These are phyloP conservation scores for Cryptosporidium canis DNA, from an alignment of 169 alveolate genomes.

Conservation along the genomic window DNA sequence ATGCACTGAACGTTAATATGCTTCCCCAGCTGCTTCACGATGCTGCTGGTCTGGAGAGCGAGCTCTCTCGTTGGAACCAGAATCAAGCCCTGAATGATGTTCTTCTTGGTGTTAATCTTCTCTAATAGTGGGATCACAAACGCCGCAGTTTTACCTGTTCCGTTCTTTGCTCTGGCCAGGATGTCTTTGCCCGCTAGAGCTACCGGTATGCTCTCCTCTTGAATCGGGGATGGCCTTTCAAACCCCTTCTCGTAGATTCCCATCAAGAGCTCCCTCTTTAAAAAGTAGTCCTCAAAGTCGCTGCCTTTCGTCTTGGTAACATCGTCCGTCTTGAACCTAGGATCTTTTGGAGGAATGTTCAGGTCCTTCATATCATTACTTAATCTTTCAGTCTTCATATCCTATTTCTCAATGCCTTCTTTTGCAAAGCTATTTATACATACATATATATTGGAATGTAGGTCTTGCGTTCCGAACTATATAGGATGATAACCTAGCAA, in stretches of 20 bases:
- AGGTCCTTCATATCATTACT: slow-evolving; percentile 43
- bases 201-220: slow-evolving; percentile 97
- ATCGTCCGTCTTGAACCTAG: slow-evolving; percentile 85
- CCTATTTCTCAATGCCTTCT: neutral
- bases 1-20: slow-evolving; percentile 96
- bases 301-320: slow-evolving; percentile 98
- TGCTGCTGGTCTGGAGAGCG: slow-evolving; percentile 95
- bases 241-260: slow-evolving; percentile 98
- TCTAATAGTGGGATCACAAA: slow-evolving; percentile 97
- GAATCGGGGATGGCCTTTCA: slow-evolving; percentile 98
- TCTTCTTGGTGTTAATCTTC: slow-evolving; percentile 85
- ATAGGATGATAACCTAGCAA: neutral
- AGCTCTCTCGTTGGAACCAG: slow-evolving; percentile 97
- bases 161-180: slow-evolving; percentile 99
- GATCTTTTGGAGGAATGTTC: slow-evolving; percentile 74
- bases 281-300: slow-evolving; percentile 96
- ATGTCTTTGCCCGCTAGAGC: slow-evolving; percentile 96
- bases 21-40: slow-evolving; percentile 96
- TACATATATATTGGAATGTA: neutral
- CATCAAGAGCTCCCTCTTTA: slow-evolving; percentile 93
- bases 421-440: neutral
- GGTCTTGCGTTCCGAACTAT: neutral
- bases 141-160: slow-evolving; percentile 99
- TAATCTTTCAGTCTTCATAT: slow-evolving; percentile 45
- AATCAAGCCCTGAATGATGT: slow-evolving; percentile 86